Percentiles rank a stretch among this genome's conserved stretches.
Conservation (phyloP, 768 basidiomycete genomes). For the Neoboletus subvelutipes region DNA sequence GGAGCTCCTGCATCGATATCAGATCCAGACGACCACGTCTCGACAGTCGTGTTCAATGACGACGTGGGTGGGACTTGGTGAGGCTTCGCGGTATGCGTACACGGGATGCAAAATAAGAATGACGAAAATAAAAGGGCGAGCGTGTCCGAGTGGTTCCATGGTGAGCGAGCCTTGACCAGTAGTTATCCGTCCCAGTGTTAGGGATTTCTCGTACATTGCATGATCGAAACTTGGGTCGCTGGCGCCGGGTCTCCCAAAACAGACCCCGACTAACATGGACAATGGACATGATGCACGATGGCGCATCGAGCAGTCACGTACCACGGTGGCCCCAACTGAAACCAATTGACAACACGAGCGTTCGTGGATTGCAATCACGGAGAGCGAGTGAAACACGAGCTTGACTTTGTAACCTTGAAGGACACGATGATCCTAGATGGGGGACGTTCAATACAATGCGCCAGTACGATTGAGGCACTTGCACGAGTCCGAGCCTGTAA, state of each 20-base stretch:
- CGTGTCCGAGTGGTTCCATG: not conserved
- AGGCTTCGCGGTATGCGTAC: not conserved
- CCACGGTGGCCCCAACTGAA: too few species aligned
- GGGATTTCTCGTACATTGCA: not conserved
- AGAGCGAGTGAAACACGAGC: not conserved
- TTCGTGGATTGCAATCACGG: not conserved
- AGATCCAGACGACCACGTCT: not conserved
- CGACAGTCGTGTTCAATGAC: not conserved
- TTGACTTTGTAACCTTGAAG: not conserved
- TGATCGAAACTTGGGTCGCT: not conserved
- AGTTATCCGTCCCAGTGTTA: not conserved
- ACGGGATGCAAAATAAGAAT: not conserved
- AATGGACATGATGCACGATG: not conserved
- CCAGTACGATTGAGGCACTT: not conserved
- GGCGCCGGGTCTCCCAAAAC: not conserved
- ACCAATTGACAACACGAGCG: not conserved
- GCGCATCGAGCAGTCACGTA: too few species aligned
- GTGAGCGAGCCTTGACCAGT: not conserved
- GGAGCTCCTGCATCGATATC: not conserved
- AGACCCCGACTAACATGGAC: not conserved
- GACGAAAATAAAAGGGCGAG: not conserved
- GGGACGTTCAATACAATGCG: not conserved
- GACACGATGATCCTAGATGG: not conserved
- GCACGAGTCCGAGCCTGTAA: not conserved
- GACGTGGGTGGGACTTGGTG: not conserved